These are phyloP conservation scores for Nitzschia putrida DNA, from an alignment of 108 stramenopile genomes.

Conservation along the genomic window DNA sequence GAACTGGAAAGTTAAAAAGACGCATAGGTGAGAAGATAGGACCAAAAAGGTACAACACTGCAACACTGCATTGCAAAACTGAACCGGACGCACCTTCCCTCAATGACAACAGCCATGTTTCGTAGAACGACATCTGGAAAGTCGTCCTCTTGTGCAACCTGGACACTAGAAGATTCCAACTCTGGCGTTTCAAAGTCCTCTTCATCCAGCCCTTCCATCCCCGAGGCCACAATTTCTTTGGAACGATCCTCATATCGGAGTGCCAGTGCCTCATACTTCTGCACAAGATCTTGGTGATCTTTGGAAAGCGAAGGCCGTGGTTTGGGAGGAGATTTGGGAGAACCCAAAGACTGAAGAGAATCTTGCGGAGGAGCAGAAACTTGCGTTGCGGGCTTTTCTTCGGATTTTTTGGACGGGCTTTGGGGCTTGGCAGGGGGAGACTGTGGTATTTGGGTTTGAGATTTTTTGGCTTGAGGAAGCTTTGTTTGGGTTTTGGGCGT, in stretches of 20 bases:
- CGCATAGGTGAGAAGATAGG: neutral
- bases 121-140: conserved; percentile 57
- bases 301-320: neutral
- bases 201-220: conserved; percentile 7
- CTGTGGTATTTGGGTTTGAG: neutral
- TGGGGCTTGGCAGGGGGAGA: neutral
- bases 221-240: conserved; percentile 17
- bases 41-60: neutral
- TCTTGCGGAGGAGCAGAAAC: neutral
- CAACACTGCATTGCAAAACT: neutral
- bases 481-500: neutral
- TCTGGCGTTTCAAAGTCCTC: conserved; percentile 26
- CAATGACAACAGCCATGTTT: conserved; percentile 52
- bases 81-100: conserved; percentile 53
- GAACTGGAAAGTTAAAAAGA: conserved; percentile 22
- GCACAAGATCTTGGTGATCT: conserved; percentile 5
- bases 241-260: conserved; percentile 11
- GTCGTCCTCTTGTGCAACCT: conserved; percentile 24
- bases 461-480: neutral
- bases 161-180: neutral
- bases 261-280: conserved; percentile 23
- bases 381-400: neutral
- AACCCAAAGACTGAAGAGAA: neutral
- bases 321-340: neutral
- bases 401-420: neutral